Conservation (phyloP, 352 stramenopile species). For the Phytophthora pseudosyringae region DNA sequence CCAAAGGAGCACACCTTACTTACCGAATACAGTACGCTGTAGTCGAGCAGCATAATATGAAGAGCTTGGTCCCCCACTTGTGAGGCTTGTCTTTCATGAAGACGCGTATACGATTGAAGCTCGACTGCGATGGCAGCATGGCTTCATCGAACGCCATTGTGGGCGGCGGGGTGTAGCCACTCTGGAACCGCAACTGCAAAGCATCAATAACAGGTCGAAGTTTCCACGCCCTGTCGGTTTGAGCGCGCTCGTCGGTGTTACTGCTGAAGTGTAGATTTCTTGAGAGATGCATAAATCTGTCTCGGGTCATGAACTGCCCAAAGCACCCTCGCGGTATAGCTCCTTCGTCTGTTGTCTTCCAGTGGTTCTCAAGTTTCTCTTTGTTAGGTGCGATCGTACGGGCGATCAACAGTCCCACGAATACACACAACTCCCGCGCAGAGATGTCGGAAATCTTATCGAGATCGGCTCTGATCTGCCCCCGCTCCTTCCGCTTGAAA, state of each 20-base stretch:
- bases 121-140: not conserved
- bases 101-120: not conserved
- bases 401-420: no score
- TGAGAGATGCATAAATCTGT: no score
- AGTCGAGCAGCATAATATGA: not conserved
- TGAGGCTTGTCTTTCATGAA: not conserved
- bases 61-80: not conserved
- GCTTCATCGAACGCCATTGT: not conserved
- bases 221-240: not conserved
- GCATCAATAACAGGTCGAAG: not conserved
- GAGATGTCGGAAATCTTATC: no score
- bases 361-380: no score
- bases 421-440: no score
- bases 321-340: no score
- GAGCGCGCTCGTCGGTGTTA: not conserved
- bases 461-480: no score
- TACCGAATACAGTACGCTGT: not conserved
- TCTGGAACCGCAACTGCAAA: not conserved
- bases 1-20: not conserved
- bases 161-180: not conserved
- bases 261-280: not conserved
- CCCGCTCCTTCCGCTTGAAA: no score
- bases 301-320: no score
- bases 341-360: no score
- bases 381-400: no score